Conservation (phyloP, 108 stramenopile genomes). For the Stephanodiscus minutulus region DNA sequence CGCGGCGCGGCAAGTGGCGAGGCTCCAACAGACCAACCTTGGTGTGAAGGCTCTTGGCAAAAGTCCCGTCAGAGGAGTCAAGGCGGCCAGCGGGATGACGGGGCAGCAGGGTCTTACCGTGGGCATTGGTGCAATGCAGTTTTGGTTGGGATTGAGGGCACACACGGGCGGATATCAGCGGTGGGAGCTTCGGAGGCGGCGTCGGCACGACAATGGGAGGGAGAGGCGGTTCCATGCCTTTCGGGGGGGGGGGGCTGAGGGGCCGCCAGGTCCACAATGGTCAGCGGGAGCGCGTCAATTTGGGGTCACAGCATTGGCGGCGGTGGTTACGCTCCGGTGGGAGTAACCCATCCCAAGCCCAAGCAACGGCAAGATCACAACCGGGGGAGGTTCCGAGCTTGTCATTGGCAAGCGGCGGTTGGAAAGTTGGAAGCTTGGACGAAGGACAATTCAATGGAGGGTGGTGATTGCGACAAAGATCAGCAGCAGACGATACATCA, state of each 20-base stretch:
- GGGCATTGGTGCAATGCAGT: slow-evolving; percentile 15
- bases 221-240: slow-evolving; percentile 14
- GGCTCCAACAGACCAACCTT: slow-evolving; percentile 45
- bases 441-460: too few relatives aligned
- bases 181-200: slow-evolving; percentile 40
- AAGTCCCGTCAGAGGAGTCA: slow-evolving; percentile 54
- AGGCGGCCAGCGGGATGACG: slow-evolving; percentile 1
- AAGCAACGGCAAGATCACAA: too few relatives aligned
- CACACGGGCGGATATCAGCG: slow-evolving; percentile 43
- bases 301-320: neutral
- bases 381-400: too few relatives aligned
- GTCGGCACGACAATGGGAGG: slow-evolving; percentile 32
- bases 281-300: neutral
- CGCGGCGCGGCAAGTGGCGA: slow-evolving; percentile 63
- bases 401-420: too few relatives aligned
- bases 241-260: slow-evolving; percentile 13
- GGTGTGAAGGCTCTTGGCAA: slow-evolving; percentile 77
- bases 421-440: too few relatives aligned
- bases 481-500: too few relatives aligned
- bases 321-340: neutral
- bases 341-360: too few relatives aligned
- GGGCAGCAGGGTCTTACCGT: slow-evolving; percentile 32
- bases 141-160: slow-evolving; percentile 34
- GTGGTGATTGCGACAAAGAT: too few relatives aligned
- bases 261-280: neutral